phyloP scores from a whole-genome alignment of 2,329 filamentous ascomycete genomes.

The Akanthomyces dipterigenus region DNA sequence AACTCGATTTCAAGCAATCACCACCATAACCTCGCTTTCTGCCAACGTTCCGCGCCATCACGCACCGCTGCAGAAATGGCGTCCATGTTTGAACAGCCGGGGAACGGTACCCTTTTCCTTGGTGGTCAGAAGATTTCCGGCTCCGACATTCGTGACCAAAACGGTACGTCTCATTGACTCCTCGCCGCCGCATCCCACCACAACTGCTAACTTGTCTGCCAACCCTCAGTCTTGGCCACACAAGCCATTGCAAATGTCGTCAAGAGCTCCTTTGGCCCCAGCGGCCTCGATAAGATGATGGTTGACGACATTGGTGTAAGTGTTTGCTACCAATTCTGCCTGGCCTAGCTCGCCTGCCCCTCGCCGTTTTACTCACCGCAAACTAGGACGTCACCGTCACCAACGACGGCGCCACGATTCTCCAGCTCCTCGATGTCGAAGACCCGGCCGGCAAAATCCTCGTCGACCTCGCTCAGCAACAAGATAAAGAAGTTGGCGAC shows the following conservation, averaged over 20 bases:
- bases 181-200: conserved; percentile 1
- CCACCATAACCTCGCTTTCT: conserved; percentile 2
- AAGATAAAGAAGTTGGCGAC: conserved; percentile 98
- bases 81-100: conserved; percentile 90
- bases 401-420: conserved; percentile 96
- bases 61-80: conserved; percentile 54
- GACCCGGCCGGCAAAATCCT: conserved; percentile 98
- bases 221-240: conserved; percentile 70
- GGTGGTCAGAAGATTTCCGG: conserved; percentile 97
- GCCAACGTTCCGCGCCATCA: conserved; percentile 2
- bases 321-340: conserved; percentile 13
- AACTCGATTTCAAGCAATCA: conserved; percentile 6
- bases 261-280: conserved; percentile 96
- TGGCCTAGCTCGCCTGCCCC: not conserved
- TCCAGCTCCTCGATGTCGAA: conserved; percentile 91
- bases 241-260: conserved; percentile 98
- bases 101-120: conserved; percentile 93
- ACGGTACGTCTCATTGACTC: conserved; percentile 50
- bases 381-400: conserved; percentile 90
- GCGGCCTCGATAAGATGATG: conserved; percentile 99
- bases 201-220: conserved; percentile 15
- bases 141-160: conserved; percentile 93
- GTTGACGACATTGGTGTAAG: conserved; percentile 95
- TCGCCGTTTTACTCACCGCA: conserved; percentile 17
- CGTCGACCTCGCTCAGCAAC: conserved; percentile 94